Evolutionary conservation across 1,284 basidiomycete species (phyloP).

Genomic region (Rhodotorula sp.): DNA sequence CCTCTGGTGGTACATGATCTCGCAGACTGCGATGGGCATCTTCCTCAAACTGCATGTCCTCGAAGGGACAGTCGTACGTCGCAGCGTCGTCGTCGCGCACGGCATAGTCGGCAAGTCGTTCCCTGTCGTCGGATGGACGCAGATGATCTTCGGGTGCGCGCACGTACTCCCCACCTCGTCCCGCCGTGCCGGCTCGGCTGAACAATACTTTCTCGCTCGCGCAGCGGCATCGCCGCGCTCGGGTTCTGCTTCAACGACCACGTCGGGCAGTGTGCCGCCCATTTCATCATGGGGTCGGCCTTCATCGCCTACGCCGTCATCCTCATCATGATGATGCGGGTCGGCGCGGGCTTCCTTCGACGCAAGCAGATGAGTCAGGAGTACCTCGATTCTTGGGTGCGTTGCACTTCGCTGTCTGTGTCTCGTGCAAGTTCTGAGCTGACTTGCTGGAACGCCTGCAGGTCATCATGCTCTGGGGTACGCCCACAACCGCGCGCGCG

Average conservation of each 20-base stretch:
- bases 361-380: constrained; percentile 64
- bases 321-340: constrained; percentile 77
- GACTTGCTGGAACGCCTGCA: no score
- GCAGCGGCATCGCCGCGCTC: constrained; percentile 64
- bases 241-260: constrained; percentile 70
- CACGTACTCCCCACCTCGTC: constrained; percentile 36
- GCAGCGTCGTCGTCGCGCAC: constrained; percentile 71
- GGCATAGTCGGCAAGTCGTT: constrained; percentile 79
- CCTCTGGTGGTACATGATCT: constrained; percentile 39
- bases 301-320: constrained; percentile 75
- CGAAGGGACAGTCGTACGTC: constrained; percentile 68
- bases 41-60: constrained; percentile 93
- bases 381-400: constrained; percentile 78
- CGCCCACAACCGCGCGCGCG: neutral
- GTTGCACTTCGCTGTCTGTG: no score
- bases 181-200: constrained; percentile 35
- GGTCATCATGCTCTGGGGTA: constrained; percentile 49
- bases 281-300: constrained; percentile 78
- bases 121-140: constrained; percentile 83
- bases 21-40: constrained; percentile 72
- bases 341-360: constrained; percentile 79
- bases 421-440: no score
- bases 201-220: no score
- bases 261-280: constrained; percentile 59
- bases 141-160: constrained; percentile 57